Evolutionary conservation across 345 rosid genomes (phyloP).

Genomic region (Fremontodendron californicum): DNA sequence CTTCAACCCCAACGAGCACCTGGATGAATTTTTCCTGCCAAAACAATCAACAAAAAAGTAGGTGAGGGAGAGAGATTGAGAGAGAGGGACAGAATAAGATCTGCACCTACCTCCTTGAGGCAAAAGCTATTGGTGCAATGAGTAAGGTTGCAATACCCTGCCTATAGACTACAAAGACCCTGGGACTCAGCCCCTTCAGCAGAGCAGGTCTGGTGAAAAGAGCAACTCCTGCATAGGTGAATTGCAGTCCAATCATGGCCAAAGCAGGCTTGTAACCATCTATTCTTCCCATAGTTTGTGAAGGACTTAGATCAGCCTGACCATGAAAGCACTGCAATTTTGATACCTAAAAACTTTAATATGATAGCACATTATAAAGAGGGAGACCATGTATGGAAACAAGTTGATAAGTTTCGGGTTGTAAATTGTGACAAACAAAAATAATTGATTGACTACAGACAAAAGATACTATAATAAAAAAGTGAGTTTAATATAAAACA

Average conservation of each 20-base stretch:
- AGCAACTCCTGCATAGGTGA: constrained; percentile 27
- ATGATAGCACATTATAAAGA: background rate
- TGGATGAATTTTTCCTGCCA: constrained; percentile 24
- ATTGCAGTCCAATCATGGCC: constrained; percentile 34
- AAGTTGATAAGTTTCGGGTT: background rate
- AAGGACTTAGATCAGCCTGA: background rate
- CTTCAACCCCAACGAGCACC: constrained; percentile 21
- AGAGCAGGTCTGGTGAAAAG: constrained; percentile 33
- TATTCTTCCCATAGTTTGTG: constrained; percentile 12
- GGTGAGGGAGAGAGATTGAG: background rate
- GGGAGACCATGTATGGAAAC: background rate
- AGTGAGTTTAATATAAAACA: background rate
- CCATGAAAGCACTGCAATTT: background rate
- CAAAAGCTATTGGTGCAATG: constrained; percentile 34
- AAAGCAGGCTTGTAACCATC: constrained; percentile 20
- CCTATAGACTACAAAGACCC: constrained; percentile 30
- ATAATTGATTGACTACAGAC: background rate
- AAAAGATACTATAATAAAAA: background rate
- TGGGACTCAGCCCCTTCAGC: constrained; percentile 29
- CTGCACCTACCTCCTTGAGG: constrained; percentile 23
- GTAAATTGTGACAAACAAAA: too few species aligned
- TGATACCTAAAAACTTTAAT: background rate
- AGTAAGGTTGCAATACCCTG: constrained; percentile 32
- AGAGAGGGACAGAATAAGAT: background rate
- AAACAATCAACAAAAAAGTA: background rate